Evolutionary conservation across 345 rosid species (phyloP).

Genomic region (Eutrema japonicum): DNA sequence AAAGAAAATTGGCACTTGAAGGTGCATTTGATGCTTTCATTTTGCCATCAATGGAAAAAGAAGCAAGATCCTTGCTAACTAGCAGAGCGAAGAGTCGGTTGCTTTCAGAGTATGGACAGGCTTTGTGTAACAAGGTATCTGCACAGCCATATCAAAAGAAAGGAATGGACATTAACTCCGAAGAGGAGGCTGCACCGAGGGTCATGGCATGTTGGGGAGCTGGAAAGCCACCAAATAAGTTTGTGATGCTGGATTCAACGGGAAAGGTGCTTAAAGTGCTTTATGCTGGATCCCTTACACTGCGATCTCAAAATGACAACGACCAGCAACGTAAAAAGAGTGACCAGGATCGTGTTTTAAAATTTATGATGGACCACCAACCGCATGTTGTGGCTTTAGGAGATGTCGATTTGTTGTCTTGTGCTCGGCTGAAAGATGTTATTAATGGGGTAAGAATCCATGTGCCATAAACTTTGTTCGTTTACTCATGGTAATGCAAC

Average conservation of each 20-base stretch:
- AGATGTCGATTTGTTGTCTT: slow-evolving; percentile 83
- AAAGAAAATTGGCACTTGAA: no score
- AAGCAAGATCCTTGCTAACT: no score
- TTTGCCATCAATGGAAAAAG: no score
- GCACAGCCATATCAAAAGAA: slow-evolving; percentile 83
- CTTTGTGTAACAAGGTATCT: slow-evolving; percentile 47
- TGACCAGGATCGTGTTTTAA: slow-evolving; percentile 87
- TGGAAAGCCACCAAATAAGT: slow-evolving; percentile 91
- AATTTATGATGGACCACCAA: slow-evolving; percentile 93
- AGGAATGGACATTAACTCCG: slow-evolving; percentile 72
- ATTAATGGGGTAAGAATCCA: no score
- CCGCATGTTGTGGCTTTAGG: slow-evolving; percentile 95
- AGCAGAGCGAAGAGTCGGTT: no score
- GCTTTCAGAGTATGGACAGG: no score
- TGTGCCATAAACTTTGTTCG: no score
- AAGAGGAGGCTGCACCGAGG: slow-evolving; percentile 92
- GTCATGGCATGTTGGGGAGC: slow-evolving; percentile 99
- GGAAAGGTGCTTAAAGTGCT: slow-evolving; percentile 97
- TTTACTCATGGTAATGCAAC: no score
- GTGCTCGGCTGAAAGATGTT: slow-evolving; percentile 49
- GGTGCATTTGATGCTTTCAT: no score
- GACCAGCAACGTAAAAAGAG: slow-evolving; percentile 90
- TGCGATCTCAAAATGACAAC: slow-evolving; percentile 76
- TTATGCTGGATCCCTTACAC: slow-evolving; percentile 71
- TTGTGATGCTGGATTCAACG: slow-evolving; percentile 94